Conservation (phyloP, 2,329 filamentous ascomycete species). For the Alternaria angustiovoidea region DNA sequence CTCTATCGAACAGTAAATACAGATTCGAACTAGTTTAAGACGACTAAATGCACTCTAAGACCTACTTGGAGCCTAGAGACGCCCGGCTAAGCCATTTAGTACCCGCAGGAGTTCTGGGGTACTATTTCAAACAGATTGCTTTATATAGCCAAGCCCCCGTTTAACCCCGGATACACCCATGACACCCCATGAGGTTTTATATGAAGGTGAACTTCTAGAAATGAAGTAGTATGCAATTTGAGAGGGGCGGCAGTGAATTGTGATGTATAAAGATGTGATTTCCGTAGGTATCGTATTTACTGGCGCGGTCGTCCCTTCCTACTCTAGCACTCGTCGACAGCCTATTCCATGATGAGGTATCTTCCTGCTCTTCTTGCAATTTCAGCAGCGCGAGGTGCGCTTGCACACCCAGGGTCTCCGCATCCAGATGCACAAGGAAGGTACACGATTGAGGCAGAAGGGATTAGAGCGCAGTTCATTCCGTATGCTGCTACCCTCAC, state of each 20-base stretch:
- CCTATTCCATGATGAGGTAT: conserved; percentile 31
- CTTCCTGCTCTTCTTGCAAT: conserved; percentile 26
- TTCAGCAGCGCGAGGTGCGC: conserved; percentile 20
- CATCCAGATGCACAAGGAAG: conserved; percentile 35
- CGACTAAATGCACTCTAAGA: conserved; percentile 7
- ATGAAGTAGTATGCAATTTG: conserved; percentile 16
- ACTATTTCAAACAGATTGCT: conserved; percentile 27
- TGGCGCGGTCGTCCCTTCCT: conserved; percentile 10
- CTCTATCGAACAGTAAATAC: conserved; percentile 1
- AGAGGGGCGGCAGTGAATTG: not conserved
- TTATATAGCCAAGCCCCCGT: conserved; percentile 29
- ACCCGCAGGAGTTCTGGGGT: conserved; percentile 12
- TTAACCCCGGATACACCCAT: conserved; percentile 22
- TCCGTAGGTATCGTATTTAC: conserved; percentile 4
- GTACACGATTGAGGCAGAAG: conserved; percentile 42
- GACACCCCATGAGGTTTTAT: conserved; percentile 14
- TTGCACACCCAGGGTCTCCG: conserved; percentile 23
- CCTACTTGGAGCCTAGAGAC: conserved; percentile 1
- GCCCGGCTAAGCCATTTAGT: conserved; percentile 11
- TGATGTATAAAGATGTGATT: conserved; percentile 19
- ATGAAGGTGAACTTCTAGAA: conserved; percentile 15
- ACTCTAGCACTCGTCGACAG: conserved; percentile 4
- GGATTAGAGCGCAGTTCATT: conserved; percentile 47
- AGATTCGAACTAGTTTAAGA: not conserved
- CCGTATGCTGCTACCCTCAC: conserved; percentile 46